Percentiles rank a stretch among this genome's conserved stretches.
Evolutionary conservation across 495 filamentous ascomycete species (phyloP).

Genomic region (Aspergillus sclerotiicarbonarius): DNA sequence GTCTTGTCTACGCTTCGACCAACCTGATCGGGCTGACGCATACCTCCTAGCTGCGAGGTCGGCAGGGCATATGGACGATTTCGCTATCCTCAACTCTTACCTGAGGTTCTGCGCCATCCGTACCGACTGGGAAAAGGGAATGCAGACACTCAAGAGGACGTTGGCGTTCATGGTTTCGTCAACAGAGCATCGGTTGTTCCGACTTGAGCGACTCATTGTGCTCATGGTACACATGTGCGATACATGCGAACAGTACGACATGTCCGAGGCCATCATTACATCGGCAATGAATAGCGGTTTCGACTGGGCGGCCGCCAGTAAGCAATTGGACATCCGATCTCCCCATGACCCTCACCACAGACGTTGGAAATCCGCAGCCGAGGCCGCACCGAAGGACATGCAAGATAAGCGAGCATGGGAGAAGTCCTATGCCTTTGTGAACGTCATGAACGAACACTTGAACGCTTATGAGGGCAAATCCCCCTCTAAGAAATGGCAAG

Average conservation of each 20-base stretch:
- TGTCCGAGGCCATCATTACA: conserved; percentile 33
- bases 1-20: conserved; percentile 40
- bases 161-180: conserved; percentile 38
- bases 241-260: conserved; percentile 29
- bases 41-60: conserved; percentile 38
- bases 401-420: conserved; percentile 29
- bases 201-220: conserved; percentile 35
- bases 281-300: conserved; percentile 42
- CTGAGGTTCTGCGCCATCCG: conserved; percentile 41
- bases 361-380: conserved; percentile 32
- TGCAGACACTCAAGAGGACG: conserved; percentile 32
- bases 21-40: conserved; percentile 45
- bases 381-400: conserved; percentile 13
- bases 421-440: conserved; percentile 37
- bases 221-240: conserved; percentile 44
- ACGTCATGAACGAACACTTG: conserved; percentile 27
- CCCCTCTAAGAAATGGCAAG: conserved; percentile 18
- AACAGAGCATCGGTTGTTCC: conserved; percentile 22
- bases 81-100: conserved; percentile 37
- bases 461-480: conserved; percentile 18
- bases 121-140: conserved; percentile 38
- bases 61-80: conserved; percentile 42
- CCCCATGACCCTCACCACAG: conserved; percentile 21
- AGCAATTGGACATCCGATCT: conserved; percentile 30
- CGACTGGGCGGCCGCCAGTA: conserved; percentile 21